Base-by-base conservation (phyloP, 2,329 filamentous ascomycete genomes). In the Metarhizium robertsii region DNA sequence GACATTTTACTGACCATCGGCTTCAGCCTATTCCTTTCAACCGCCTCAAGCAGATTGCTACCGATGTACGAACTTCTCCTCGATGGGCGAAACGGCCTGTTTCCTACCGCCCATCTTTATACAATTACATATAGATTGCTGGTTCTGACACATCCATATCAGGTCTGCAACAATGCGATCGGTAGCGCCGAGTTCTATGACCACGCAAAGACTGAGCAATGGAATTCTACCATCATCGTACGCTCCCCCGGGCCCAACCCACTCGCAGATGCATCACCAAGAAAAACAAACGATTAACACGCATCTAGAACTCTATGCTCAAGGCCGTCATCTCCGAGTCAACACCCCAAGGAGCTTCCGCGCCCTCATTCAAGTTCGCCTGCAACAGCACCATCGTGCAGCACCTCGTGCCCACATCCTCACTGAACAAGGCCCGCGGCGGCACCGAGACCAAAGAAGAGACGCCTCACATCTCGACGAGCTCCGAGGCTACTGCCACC, bases 351-450 rank as follows among this genome's bases (percentile, higher is more conserved):
- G 73, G 78, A 59, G 75, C 77, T 58, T 73, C 77, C 32, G 75
- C 81, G 30, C 86, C 88, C 5, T 72, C 77, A 16, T 96, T 86
- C 83, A 97, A 97, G 74, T 97, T 92, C 75, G 90, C 91, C 64
- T 91, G 95, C 75, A 97, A 96, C 80, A 95, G 90, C 78, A 97
- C 92, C 62, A 96, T 97, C 68, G 95, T 97, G 64, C 92, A 99
- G 77, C 92, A 97, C 76, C 79, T 92, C 38, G 83, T 87, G 20
- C 82, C 86, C 54, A 86, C 83, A 13, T 81, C 83, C 34, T 75
- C 81, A 55, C 75, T 84, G 52, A 86, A 83, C 73, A 84, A 83
- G 72, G 69, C 81, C 59, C 76, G 77, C 61, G 69, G 70, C 56
- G 75, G 80, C 59, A 76, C 73, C 63, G 72, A 78, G 65, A 69